Conservation (phyloP, 805 yeast species). For the Gaillardinia entomophila region DNA sequence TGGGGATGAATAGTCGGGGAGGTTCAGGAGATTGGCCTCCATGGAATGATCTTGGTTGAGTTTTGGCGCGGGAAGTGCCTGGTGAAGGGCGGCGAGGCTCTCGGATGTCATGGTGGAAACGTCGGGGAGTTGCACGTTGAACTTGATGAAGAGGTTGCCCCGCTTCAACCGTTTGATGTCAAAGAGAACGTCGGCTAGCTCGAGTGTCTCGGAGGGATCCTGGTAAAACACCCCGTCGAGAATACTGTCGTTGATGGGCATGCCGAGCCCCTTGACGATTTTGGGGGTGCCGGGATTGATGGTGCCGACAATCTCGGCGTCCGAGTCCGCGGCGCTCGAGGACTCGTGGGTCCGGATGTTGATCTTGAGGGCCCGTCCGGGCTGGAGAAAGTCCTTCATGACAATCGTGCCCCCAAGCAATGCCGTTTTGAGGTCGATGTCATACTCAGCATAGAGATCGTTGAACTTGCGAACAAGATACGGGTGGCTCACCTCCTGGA, state of each 20-base stretch:
- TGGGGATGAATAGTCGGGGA: constrained; percentile 4
- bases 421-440: constrained; percentile 49
- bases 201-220: constrained; percentile 8
- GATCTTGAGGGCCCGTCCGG: constrained; percentile 24
- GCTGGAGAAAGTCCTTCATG: constrained; percentile 24
- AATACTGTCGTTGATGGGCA: constrained; percentile 45
- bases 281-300: constrained; percentile 45
- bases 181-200: constrained; percentile 10
- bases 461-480: constrained; percentile 37
- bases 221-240: constrained; percentile 22
- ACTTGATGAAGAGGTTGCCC: constrained; percentile 36
- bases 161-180: constrained; percentile 15
- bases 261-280: constrained; percentile 48
- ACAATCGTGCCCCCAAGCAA: constrained; percentile 50
- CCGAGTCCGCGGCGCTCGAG: constrained; percentile 6
- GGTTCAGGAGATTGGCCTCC: constrained; percentile 5
- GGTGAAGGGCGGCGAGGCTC: constrained; percentile 14
- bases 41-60: neutral
- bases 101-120: constrained; percentile 18
- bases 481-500: constrained; percentile 37
- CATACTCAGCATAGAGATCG: constrained; percentile 39
- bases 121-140: constrained; percentile 31
- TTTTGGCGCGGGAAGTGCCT: constrained; percentile 10
- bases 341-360: constrained; percentile 33
- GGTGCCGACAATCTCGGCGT: constrained; percentile 45